Evolutionary conservation across 202 grass and related monocot genomes (phyloP), one percentile per base, ranked within the genome.

Genomic region (Dendrocalamus latiflorus): DNA sequence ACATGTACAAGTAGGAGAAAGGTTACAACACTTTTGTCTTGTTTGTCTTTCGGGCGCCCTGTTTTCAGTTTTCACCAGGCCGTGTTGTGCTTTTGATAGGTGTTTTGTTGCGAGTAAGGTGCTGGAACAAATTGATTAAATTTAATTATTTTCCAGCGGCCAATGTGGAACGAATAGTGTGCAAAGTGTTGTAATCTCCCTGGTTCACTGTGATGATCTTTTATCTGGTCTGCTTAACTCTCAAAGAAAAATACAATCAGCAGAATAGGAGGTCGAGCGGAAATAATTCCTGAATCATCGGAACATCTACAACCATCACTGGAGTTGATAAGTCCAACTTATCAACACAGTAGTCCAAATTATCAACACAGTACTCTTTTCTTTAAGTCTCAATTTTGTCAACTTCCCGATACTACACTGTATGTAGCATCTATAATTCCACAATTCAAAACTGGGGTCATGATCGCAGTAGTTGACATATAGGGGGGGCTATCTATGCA

Each of bases 71-170:
- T 56, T 56, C 54, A 56, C 54, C 54, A 11, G n/a, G 54, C n/a
- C n/a, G n/a, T n/a, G n/a, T 56, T 56, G 54, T 22, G 54, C 75
- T 72, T 8, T 9, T 62, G 64, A 47, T 79, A 85, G 34, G 45
- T 67, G 17, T 74, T 71, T 72, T 45, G 43, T 70, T 65, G 57
- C 67, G 6, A 54, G 7, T 66, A 9, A 17, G 61, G 47, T 51
- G 38, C 60, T 51, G 26, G 14, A 41, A 67, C 49, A 79, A 41
- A 24, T 61, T 68, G 0, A 24, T 83, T 37, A 3, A 54, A 12
- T 57, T 65, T 53, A 15, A 22, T 44, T 48, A 24, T 6, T 54
- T 78, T 59, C 14, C 24, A 38, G 34, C 9, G 17, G 37, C 10
- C 17, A 48, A 22, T 73, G n/a, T 37, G 15, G 9, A 14, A 65